Percentiles rank a stretch among this genome's conserved stretches.
phyloP scores from a whole-genome alignment of 73 alveolate species.

The Tetrahymena malaccensis region DNA sequence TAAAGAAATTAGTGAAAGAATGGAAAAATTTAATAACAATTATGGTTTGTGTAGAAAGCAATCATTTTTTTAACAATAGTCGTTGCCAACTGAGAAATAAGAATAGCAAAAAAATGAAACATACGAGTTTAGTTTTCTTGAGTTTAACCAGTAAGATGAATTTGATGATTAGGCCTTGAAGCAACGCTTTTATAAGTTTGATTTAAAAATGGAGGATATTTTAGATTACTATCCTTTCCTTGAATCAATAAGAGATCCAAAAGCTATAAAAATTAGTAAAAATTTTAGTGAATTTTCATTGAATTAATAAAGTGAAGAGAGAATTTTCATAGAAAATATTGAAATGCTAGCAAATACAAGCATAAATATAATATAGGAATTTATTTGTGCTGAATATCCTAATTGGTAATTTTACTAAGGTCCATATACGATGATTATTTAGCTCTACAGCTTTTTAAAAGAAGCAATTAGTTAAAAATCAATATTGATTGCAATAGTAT shows the following conservation, averaged over 20 bases:
- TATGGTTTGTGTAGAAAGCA: background rate
- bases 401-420: background rate
- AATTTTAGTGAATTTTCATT: background rate
- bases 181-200: background rate
- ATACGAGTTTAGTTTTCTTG: background rate
- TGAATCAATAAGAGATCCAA: background rate
- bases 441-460: background rate
- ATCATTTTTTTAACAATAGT: background rate
- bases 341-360: background rate
- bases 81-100: background rate
- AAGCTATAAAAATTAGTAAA: background rate
- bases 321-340: background rate
- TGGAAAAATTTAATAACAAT: background rate
- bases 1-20: background rate
- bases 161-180: background rate
- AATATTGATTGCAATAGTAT: background rate
- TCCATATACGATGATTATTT: background rate
- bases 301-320: background rate
- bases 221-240: background rate
- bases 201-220: background rate
- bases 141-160: background rate
- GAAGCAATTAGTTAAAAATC: background rate
- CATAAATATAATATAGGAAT: background rate
- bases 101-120: background rate
- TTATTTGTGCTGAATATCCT: background rate